A percentile compares a stretch with the other conserved stretches of the same genome.
Evolutionary conservation across 192 early-diverging fungal species (phyloP).

Genomic region (Coemansia sp.): DNA sequence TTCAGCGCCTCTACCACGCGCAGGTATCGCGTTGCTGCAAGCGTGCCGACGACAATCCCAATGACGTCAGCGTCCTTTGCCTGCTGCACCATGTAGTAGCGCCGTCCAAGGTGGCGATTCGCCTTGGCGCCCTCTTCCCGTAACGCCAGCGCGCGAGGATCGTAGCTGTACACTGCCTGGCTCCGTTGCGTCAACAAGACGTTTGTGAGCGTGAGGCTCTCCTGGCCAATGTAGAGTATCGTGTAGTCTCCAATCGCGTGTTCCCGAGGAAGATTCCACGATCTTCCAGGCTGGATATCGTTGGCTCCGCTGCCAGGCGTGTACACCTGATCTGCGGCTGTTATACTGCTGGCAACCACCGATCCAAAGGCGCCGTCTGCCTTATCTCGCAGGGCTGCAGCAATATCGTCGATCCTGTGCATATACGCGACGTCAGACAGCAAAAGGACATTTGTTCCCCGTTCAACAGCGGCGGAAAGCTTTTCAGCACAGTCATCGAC

Average conservation of each 20-base stretch:
- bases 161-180: slow-evolving; percentile 65
- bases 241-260: slow-evolving; percentile 63
- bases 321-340: slow-evolving; percentile 15
- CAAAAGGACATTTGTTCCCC: slow-evolving; percentile 59
- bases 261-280: slow-evolving; percentile 58
- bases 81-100: slow-evolving; percentile 87
- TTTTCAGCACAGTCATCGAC: slow-evolving; percentile 57
- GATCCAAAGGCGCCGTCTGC: not conserved
- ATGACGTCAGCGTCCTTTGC: slow-evolving; percentile 84
- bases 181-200: slow-evolving; percentile 75
- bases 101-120: slow-evolving; percentile 63
- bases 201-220: slow-evolving; percentile 83
- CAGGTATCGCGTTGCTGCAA: slow-evolving; percentile 90
- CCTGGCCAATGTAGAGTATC: slow-evolving; percentile 83
- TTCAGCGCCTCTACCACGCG: slow-evolving; percentile 82
- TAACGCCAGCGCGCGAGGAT: slow-evolving; percentile 60
- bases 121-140: slow-evolving; percentile 62
- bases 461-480: slow-evolving; percentile 4
- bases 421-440: slow-evolving; percentile 78
- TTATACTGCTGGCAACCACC: slow-evolving; percentile 15
- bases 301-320: slow-evolving; percentile 6
- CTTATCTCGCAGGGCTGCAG: not conserved
- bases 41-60: slow-evolving; percentile 94
- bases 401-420: slow-evolving; percentile 57
- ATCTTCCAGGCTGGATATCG: slow-evolving; percentile 46